These are phyloP conservation scores for Metschnikowia kunwiensis DNA, from an alignment of 805 yeast genomes.

Conservation along the genomic window DNA sequence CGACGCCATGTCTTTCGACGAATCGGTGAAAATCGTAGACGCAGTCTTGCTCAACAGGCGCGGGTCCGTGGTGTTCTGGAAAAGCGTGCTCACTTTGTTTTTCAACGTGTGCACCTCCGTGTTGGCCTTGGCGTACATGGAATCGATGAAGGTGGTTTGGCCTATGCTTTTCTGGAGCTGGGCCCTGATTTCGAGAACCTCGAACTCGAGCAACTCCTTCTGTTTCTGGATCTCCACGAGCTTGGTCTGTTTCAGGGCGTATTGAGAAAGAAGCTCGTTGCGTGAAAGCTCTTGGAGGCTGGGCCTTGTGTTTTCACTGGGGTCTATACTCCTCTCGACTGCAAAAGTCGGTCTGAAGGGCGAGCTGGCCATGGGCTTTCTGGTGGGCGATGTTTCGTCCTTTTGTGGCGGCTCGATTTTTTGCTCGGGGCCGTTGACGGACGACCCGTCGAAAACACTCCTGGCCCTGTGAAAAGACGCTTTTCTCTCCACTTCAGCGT, in stretches of 20 bases:
- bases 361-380: conserved; percentile 1
- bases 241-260: conserved; percentile 53
- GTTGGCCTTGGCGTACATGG: conserved; percentile 6
- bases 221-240: conserved; percentile 48
- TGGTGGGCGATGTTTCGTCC: neutral
- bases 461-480: conserved; percentile 6
- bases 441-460: conserved; percentile 7
- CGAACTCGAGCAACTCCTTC: conserved; percentile 30
- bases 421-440: neutral
- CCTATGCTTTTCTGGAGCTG: conserved; percentile 18
- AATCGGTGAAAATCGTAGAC: conserved; percentile 3
- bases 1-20: conserved; percentile 1
- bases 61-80: conserved; percentile 8
- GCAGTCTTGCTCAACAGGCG: conserved; percentile 3
- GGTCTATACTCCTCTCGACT: conserved; percentile 2
- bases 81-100: conserved; percentile 16
- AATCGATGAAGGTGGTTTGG: conserved; percentile 11
- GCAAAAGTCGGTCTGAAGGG: conserved; percentile 9
- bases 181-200: conserved; percentile 30
- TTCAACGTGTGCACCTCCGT: conserved; percentile 5
- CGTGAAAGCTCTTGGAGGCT: neutral
- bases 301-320: neutral
- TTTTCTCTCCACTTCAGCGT: conserved; percentile 8
- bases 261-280: conserved; percentile 21
- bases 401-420: neutral